Evolutionary conservation across 179 eudicot species (phyloP).

Genomic region (Actinidia arguta): DNA sequence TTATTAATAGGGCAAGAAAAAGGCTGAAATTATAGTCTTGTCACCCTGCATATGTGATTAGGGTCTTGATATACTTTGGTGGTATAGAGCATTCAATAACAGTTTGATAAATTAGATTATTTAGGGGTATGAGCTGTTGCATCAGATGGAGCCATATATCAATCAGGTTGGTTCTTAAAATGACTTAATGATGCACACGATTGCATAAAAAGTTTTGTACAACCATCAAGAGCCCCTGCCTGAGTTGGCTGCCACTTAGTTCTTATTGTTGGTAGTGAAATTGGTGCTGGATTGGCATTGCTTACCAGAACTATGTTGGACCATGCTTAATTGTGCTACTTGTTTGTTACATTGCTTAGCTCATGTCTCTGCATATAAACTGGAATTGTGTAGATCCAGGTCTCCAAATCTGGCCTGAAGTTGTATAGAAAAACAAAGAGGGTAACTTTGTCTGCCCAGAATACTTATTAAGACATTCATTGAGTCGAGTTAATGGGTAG

Average conservation of each 20-base stretch:
- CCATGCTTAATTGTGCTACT: background rate
- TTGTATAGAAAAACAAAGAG: background rate
- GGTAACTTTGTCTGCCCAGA: background rate
- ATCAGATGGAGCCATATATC: constrained; percentile 99
- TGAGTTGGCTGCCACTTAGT: background rate
- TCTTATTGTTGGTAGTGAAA: background rate
- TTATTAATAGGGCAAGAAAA: too few species aligned
- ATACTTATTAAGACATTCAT: background rate
- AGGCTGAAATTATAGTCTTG: too few species aligned
- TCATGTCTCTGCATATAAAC: background rate
- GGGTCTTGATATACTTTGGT: too few species aligned
- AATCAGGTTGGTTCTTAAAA: constrained; percentile 68
- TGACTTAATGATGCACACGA: background rate
- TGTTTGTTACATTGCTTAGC: constrained; percentile 7
- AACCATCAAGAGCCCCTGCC: background rate
- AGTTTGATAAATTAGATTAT: too few species aligned
- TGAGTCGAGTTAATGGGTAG: background rate
- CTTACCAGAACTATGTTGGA: background rate
- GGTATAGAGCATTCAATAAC: too few species aligned
- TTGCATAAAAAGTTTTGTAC: background rate
- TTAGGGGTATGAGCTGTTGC: constrained; percentile 97
- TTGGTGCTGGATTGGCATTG: background rate
- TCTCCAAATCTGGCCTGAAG: background rate
- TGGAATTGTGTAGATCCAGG: background rate
- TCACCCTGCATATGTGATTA: too few species aligned